A percentile compares a stretch with the other conserved stretches of the same genome.
Conservation (phyloP, 805 yeast species). For the Wickerhamiella lipophila region DNA sequence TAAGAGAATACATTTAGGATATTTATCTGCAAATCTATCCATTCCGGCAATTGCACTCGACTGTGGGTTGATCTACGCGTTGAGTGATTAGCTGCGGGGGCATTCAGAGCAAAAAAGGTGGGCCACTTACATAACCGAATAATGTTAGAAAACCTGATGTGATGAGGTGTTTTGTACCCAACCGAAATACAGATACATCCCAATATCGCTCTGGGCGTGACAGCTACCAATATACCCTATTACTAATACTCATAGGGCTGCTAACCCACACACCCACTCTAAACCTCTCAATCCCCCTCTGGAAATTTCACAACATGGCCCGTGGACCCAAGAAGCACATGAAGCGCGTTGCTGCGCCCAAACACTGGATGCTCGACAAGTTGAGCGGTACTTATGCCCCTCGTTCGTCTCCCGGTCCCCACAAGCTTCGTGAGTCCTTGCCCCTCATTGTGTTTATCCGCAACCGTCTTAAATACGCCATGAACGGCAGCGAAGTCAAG, state of each 20-base stretch:
- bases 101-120: no score
- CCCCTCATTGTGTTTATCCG: conserved; percentile 94
- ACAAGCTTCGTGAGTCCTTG: conserved; percentile 94
- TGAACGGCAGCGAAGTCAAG: conserved; percentile 98
- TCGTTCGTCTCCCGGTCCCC: conserved; percentile 99
- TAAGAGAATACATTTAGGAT: no score
- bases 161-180: not conserved
- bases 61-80: no score
- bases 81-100: no score
- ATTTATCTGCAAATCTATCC: no score
- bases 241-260: not conserved
- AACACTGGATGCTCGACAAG: conserved; percentile 99
- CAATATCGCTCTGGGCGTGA: not conserved
- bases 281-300: not conserved
- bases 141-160: no score
- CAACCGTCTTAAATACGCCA: conserved; percentile 97
- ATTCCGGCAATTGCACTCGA: no score
- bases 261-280: not conserved
- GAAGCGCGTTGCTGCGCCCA: conserved; percentile 99
- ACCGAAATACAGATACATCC: not conserved
- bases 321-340: conserved; percentile 71
- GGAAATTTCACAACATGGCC: conserved; percentile 23
- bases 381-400: conserved; percentile 99
- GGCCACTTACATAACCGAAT: no score
- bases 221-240: not conserved